These are phyloP conservation scores for Epichloe festucae DNA, from an alignment of 2,329 filamentous ascomycete genomes.

Conservation along the genomic window DNA sequence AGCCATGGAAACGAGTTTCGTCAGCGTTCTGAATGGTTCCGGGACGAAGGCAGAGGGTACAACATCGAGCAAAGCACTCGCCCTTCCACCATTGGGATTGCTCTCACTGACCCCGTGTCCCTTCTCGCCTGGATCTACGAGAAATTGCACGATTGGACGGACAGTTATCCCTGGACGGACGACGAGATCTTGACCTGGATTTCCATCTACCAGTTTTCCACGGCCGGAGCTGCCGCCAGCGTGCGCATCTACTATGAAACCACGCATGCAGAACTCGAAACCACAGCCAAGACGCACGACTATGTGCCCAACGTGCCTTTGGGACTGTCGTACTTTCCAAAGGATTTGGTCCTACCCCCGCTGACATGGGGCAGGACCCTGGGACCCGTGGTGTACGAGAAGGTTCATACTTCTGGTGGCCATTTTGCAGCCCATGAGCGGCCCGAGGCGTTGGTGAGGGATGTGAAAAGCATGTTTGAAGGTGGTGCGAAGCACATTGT, in stretches of 20 bases:
- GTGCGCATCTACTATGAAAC: slow-evolving; percentile 62
- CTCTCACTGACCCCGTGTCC: slow-evolving; percentile 55
- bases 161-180: slow-evolving; percentile 58
- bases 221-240: slow-evolving; percentile 54
- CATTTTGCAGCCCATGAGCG: slow-evolving; percentile 50
- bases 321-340: slow-evolving; percentile 42
- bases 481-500: slow-evolving; percentile 2
- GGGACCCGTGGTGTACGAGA: slow-evolving; percentile 46
- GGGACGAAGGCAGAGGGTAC: slow-evolving; percentile 31
- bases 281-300: slow-evolving; percentile 4
- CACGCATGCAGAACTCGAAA: slow-evolving; percentile 23
- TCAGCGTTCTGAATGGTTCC: slow-evolving; percentile 44
- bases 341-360: slow-evolving; percentile 43
- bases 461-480: slow-evolving; percentile 45
- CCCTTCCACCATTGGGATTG: slow-evolving; percentile 61
- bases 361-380: slow-evolving; percentile 44
- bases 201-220: slow-evolving; percentile 58
- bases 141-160: slow-evolving; percentile 67
- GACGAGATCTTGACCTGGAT: slow-evolving; percentile 69
- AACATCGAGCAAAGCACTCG: slow-evolving; percentile 39
- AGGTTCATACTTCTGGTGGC: slow-evolving; percentile 35
- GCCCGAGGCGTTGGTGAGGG: slow-evolving; percentile 37
- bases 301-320: slow-evolving; percentile 26
- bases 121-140: slow-evolving; percentile 71
- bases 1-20: slow-evolving; percentile 25